Conservation (phyloP, 2,329 filamentous ascomycete genomes). For the Ceratocystis smalleyi region DNA sequence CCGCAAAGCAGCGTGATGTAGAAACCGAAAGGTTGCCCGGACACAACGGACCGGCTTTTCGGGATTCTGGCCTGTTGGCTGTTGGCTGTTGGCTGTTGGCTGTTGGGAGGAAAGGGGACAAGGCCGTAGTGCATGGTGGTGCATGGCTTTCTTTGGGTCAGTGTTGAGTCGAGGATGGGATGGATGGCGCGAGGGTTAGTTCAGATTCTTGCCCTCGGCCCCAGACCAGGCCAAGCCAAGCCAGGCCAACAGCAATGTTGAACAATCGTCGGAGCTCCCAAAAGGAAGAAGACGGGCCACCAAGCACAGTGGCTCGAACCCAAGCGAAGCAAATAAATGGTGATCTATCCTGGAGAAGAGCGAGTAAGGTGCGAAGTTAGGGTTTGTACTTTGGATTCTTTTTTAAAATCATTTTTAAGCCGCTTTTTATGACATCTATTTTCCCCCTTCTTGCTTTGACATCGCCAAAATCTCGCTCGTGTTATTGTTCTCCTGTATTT, state of each 20-base stretch:
- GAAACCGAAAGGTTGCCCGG: background rate
- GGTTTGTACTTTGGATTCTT: background rate
- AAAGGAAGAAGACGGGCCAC: no score
- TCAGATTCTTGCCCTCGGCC: no score
- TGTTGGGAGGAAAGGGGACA: background rate
- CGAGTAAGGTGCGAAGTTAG: background rate
- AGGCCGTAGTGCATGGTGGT: background rate
- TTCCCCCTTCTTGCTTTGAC: background rate
- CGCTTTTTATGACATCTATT: background rate
- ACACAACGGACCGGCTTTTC: background rate
- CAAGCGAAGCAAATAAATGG: background rate
- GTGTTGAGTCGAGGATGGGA: no score
- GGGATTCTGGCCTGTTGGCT: background rate
- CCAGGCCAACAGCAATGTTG: no score
- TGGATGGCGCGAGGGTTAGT: no score
- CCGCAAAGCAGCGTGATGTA: background rate
- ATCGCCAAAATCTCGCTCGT: no score
- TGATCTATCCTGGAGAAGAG: background rate
- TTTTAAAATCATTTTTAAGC: slow-evolving; percentile 2
- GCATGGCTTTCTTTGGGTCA: no score
- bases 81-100: background rate
- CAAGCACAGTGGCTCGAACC: no score
- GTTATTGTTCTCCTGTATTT: background rate
- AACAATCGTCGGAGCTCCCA: no score
- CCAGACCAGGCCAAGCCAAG: no score